Base-by-base conservation (phyloP, 148 eudicot species). In the Vaccinium vitisidaea region DNA sequence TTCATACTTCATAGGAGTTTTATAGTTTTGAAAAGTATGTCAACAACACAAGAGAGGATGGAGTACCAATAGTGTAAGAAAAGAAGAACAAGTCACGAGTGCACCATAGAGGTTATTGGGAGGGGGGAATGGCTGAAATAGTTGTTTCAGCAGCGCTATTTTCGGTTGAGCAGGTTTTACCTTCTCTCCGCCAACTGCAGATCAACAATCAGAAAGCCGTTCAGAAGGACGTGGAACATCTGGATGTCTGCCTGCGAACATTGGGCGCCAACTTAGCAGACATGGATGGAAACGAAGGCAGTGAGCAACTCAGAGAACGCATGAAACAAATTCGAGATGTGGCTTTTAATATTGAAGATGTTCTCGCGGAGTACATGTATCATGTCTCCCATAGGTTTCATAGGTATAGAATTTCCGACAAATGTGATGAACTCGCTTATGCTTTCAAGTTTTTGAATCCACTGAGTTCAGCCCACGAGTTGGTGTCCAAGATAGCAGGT, bases 331-430 rank as follows among this genome's bases (percentile, higher is more conserved):
- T 86, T 39, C 87, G 83, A 52, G 74, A 82, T 12, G 69, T 71
- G 32, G 85, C 90, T 48, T 81, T 78, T 65, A 74, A 86, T 6
- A 82, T 82, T 11, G 85, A 88, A 75, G 85, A 86, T 79, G 87
- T 84, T 67, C 80, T 88, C 54, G 87, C 79, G 13, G 83, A 84
- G 21, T 81, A 59, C 36, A 54, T 79, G 83, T 67, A 77, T 27
- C 39, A 25, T 23, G 83, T 61, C 9, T 27, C 79, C 25, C 74
- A 36, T 12, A 61, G 63, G 25, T 53, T 9, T 30, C 76, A 79
- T n/a, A 84, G 14, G 52, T 50, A 36, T 65, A 59, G 18, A 46
- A 8, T 82, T 54, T 61, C 55, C 59, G 39, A 55, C 5, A 15
- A 46, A 25, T 67, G 23, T 52, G 67, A 77, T 25, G 10, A 53